A percentile compares a stretch with the other conserved stretches of the same genome.
Conservation (phyloP, 1,284 basidiomycete genomes). For the Rhodotorula glutinis region DNA sequence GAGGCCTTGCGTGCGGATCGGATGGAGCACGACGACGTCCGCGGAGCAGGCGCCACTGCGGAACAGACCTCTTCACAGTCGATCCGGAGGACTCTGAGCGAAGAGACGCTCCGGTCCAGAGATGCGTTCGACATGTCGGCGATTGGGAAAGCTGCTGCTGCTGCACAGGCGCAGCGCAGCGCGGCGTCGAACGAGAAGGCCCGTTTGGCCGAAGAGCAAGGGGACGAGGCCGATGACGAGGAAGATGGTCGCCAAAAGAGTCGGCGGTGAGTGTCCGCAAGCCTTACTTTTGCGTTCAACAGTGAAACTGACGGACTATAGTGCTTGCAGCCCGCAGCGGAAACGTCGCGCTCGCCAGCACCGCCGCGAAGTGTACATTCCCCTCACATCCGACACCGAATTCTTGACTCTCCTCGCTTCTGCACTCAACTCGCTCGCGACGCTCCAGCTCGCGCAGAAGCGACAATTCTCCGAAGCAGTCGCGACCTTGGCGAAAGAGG, state of each 20-base stretch:
- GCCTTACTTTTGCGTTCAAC: neutral
- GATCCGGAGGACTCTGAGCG: neutral
- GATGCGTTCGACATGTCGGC: neutral
- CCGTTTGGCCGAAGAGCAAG: slow-evolving; percentile 1
- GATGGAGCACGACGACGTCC: neutral
- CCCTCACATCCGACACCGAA: slow-evolving; percentile 70
- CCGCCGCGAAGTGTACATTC: slow-evolving; percentile 65
- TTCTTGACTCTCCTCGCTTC: slow-evolving; percentile 77
- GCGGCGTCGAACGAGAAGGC: slow-evolving; percentile 2
- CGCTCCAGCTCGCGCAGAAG: slow-evolving; percentile 63
- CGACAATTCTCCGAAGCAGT: slow-evolving; percentile 65
- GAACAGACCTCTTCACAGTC: neutral
- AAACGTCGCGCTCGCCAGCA: slow-evolving; percentile 28
- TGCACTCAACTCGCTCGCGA: slow-evolving; percentile 66
- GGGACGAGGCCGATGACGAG: slow-evolving; percentile 34
- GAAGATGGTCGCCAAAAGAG: neutral
- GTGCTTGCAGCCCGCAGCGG: neutral
- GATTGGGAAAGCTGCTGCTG: neutral
- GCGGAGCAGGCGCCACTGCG: neutral
- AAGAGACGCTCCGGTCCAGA: slow-evolving; percentile 1
- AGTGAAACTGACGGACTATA: neutral
- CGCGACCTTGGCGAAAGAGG: slow-evolving; percentile 60
- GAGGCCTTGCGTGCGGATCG: neutral
- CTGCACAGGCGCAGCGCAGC: slow-evolving; percentile 1
- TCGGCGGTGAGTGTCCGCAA: neutral